Evolutionary conservation across 2,329 filamentous ascomycete species (phyloP).

Genomic region (Stylonectria norvegica): DNA sequence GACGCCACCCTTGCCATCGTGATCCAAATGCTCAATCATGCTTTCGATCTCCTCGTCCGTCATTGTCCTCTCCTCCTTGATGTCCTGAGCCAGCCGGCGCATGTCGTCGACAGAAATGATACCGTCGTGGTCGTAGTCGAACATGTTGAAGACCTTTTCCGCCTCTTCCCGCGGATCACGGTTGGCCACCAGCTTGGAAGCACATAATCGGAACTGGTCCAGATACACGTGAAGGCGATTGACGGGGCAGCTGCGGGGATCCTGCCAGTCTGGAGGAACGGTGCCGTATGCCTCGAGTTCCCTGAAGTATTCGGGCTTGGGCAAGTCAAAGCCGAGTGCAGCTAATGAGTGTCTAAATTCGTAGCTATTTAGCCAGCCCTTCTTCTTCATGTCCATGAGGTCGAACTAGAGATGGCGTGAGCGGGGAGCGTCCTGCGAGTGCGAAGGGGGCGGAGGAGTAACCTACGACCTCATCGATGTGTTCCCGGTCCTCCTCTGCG

Average conservation of each 20-base stretch:
- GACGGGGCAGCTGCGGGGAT: constrained; percentile 40
- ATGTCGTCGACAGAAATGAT: constrained; percentile 87
- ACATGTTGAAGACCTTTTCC: constrained; percentile 83
- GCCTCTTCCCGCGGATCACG: constrained; percentile 91
- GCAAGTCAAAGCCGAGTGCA: constrained; percentile 87
- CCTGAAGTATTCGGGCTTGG: constrained; percentile 78
- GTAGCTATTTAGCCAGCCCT: constrained; percentile 92
- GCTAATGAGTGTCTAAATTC: constrained; percentile 96
- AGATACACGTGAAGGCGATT: constrained; percentile 50
- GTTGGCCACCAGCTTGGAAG: constrained; percentile 74
- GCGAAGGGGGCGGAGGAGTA: not conserved
- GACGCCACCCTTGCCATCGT: constrained; percentile 83
- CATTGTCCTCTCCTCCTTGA: constrained; percentile 75
- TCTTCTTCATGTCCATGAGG: constrained; percentile 95
- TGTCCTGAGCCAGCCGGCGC: constrained; percentile 78
- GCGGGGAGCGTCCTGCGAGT: constrained; percentile 6
- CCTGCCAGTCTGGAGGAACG: constrained; percentile 58
- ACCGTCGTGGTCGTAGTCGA: constrained; percentile 89
- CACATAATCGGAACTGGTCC: constrained; percentile 61
- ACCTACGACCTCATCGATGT: constrained; percentile 89
- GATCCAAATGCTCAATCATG: constrained; percentile 98
- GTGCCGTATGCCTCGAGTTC: constrained; percentile 80
- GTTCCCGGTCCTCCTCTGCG: constrained; percentile 84
- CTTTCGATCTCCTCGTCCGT: constrained; percentile 88
- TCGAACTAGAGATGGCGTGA: constrained; percentile 61